Evolutionary conservation across 805 yeast genomes (phyloP).

Genomic region (Candida boleticola): DNA sequence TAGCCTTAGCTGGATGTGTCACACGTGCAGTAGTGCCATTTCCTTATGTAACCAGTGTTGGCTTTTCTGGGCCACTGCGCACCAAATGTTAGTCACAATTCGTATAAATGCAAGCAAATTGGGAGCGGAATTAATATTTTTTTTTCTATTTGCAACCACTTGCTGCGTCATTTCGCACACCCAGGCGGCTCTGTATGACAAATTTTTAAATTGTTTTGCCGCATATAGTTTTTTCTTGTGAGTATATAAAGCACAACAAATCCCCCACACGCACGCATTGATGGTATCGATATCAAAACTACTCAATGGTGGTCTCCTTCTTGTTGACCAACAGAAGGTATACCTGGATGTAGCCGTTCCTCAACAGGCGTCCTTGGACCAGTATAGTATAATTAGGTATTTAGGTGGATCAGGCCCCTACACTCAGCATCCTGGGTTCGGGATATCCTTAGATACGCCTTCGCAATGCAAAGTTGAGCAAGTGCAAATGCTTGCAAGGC

Average conservation of each 20-base stretch:
- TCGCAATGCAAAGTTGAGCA: constrained; percentile 56
- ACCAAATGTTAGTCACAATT: too few relatives aligned
- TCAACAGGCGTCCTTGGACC: constrained; percentile 40
- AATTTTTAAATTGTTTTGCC: too few relatives aligned
- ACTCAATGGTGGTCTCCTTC: constrained; percentile 27
- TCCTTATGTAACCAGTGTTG: too few relatives aligned
- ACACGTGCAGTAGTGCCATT: too few relatives aligned
- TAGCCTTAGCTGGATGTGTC: too few relatives aligned
- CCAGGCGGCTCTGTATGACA: background rate
- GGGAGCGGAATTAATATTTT: too few relatives aligned
- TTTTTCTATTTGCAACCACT: background rate
- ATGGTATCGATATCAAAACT: constrained; percentile 16
- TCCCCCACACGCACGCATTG: background rate
- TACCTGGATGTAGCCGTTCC: constrained; percentile 36
- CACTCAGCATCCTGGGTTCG: constrained; percentile 49
- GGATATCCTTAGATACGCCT: constrained; percentile 50
- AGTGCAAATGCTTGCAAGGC: constrained; percentile 70
- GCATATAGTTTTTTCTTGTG: background rate
- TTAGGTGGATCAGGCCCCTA: constrained; percentile 60
- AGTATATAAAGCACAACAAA: too few relatives aligned
- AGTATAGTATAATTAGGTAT: constrained; percentile 48
- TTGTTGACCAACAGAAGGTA: constrained; percentile 20
- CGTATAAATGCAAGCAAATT: too few relatives aligned
- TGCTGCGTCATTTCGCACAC: background rate
- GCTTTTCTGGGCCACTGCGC: too few relatives aligned